These are phyloP conservation scores for Penicillium riverlandense DNA, from an alignment of 495 filamentous ascomycete species.

Conservation along the genomic window DNA sequence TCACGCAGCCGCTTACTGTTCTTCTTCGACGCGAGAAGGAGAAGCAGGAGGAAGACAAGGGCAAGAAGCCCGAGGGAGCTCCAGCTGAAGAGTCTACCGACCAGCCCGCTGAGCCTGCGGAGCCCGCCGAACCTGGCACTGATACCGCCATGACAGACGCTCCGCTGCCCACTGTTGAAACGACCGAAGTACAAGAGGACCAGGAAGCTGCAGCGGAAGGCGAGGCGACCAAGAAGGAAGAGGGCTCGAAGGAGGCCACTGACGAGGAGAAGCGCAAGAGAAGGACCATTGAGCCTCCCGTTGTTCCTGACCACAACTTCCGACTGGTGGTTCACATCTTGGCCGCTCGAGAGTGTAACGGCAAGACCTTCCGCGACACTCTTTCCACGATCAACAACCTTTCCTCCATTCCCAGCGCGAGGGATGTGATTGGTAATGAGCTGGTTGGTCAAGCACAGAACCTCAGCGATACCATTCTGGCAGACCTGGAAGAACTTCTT, in stretches of 20 bases:
- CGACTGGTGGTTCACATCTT: constrained; percentile 92
- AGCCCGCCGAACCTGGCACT: constrained; percentile 16
- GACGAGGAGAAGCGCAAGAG: constrained; percentile 65
- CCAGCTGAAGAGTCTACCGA: constrained; percentile 17
- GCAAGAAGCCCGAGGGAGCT: constrained; percentile 35
- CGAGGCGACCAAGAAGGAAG: constrained; percentile 21
- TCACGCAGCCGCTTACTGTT: constrained; percentile 78
- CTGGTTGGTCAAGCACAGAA: constrained; percentile 77
- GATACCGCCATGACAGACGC: constrained; percentile 40
- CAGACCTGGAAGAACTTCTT: constrained; percentile 79
- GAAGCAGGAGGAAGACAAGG: constrained; percentile 51
- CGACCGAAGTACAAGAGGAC: constrained; percentile 15
- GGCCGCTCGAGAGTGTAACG: constrained; percentile 89
- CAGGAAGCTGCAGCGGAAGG: not conserved
- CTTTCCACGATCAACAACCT: constrained; percentile 97
- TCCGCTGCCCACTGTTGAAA: constrained; percentile 27
- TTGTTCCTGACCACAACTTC: constrained; percentile 84
- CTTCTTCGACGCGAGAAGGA: constrained; percentile 82
- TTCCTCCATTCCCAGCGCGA: constrained; percentile 83
- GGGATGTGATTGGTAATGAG: constrained; percentile 84
- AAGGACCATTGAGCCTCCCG: constrained; percentile 67
- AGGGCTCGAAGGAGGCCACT: constrained; percentile 32
- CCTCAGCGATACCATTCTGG: constrained; percentile 75
- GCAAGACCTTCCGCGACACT: constrained; percentile 94
- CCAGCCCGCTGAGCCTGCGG: constrained; percentile 16